Percentiles rank a stretch among this genome's conserved stretches.
phyloP scores from a whole-genome alignment of 1,139 yeast species.

The Kodamaea sp. region DNA sequence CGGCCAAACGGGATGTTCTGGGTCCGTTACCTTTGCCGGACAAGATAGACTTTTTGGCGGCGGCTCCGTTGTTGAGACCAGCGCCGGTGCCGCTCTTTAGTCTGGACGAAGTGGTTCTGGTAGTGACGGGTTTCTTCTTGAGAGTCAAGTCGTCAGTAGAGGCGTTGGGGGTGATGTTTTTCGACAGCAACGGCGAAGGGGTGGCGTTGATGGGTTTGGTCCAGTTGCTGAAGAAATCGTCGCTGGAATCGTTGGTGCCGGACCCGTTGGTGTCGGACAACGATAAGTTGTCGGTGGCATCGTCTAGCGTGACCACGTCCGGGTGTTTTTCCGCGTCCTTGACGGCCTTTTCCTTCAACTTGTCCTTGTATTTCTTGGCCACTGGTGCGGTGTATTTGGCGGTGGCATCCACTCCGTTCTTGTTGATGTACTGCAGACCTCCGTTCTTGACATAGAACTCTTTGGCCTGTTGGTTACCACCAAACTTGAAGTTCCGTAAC shows the following conservation, averaged over 20 bases:
- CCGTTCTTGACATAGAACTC: constrained; percentile 84
- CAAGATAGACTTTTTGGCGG: constrained; percentile 41
- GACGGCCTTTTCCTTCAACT: constrained; percentile 65
- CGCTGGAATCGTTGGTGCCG: constrained; percentile 50
- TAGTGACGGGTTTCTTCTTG: constrained; percentile 24
- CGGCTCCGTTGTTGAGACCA: constrained; percentile 20
- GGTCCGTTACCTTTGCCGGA: constrained; percentile 48
- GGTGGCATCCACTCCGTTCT: constrained; percentile 59
- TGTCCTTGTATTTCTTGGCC: constrained; percentile 78
- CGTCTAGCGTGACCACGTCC: constrained; percentile 61
- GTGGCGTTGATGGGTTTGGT: constrained; percentile 65
- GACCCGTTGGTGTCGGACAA: constrained; percentile 23
- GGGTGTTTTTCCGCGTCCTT: constrained; percentile 73
- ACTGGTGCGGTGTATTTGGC: constrained; percentile 79
- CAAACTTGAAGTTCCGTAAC: constrained; percentile 84
- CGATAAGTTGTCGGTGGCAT: constrained; percentile 42
- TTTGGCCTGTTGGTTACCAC: constrained; percentile 86
- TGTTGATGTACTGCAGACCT: constrained; percentile 64
- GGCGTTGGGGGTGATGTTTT: constrained; percentile 48
- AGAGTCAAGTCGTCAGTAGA: constrained; percentile 38
- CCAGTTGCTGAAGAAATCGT: constrained; percentile 92
- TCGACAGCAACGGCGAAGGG: constrained; percentile 58
- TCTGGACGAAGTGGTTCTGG: constrained; percentile 26
- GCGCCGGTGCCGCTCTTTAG: constrained; percentile 21
- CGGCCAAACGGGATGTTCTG: constrained; percentile 57